Conservation (phyloP, 805 yeast genomes). For the Lachancea mirantina region DNA sequence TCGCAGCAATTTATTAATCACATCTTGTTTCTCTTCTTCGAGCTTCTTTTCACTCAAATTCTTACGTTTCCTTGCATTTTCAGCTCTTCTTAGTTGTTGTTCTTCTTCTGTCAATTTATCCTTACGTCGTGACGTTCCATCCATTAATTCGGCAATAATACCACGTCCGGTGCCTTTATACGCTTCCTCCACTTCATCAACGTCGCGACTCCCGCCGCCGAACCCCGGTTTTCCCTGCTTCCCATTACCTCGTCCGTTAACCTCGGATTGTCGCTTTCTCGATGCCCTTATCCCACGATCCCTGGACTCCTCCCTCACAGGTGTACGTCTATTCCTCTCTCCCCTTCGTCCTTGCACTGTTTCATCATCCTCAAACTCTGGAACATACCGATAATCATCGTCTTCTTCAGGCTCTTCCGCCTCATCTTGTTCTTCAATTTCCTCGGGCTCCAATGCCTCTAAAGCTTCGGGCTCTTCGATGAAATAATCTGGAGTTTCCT, state of each 20-base stretch:
- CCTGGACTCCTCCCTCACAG: too few species aligned
- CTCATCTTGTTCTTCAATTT: conserved; percentile 8
- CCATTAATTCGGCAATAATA: conserved; percentile 10
- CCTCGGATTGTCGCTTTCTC: too few species aligned
- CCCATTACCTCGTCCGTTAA: too few species aligned
- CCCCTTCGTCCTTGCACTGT: conserved; percentile 6
- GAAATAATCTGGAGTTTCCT: conserved; percentile 10
- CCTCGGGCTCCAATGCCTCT: conserved; percentile 5
- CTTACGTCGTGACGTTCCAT: conserved; percentile 31
- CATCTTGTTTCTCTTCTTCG: conserved; percentile 90
- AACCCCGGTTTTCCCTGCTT: too few species aligned
- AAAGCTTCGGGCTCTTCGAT: conserved; percentile 12
- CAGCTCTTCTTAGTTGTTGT: conserved; percentile 71
- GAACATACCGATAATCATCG: conserved; percentile 10
- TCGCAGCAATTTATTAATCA: conserved; percentile 76
- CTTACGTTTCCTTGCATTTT: conserved; percentile 80
- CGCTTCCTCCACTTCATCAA: conserved; percentile 15
- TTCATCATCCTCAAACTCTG: conserved; percentile 13
- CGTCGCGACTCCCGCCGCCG: too few species aligned
- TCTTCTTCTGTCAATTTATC: conserved; percentile 75
- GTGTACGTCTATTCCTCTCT: too few species aligned
- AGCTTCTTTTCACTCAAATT: conserved; percentile 73
- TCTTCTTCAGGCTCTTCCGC: conserved; percentile 11
- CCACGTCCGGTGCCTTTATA: conserved; percentile 10
- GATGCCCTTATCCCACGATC: too few species aligned